Base-by-base conservation (phyloP, 495 filamentous ascomycete genomes). In the Xylaria acuta region DNA sequence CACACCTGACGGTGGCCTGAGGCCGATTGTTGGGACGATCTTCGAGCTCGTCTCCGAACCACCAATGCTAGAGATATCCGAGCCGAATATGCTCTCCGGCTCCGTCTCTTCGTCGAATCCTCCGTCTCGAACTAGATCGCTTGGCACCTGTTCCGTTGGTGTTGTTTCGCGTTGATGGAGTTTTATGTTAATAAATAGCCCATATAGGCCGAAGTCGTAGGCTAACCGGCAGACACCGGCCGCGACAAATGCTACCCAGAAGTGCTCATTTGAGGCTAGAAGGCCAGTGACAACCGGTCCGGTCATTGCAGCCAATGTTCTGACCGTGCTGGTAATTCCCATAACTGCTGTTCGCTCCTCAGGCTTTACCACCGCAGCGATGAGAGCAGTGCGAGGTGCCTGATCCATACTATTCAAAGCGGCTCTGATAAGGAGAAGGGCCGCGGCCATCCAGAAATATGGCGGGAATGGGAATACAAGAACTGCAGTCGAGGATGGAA, bases 261-360 rank as follows among this genome's bases (percentile, higher is more conserved):
- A 93, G 38, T 84, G 78, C 4, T 86, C 83, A 30, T 83, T 85
- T 1, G 84, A 84, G 0, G 92, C 90, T 60, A 95, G 72, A n/a
- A 92, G 73, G 18, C 94, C 93, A 0, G 93, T 94, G 27, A 92
- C 81, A 0, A 87, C 78, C 3, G 93, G 92, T 0, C 92, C 93
- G 1, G 86, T 72, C 75, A 88, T 90, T 76, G 90, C 85, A 27
- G 87, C 81, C 14, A 86, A 79, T 5, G 91, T 92, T 77, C 92
- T 90, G 51, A 91, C 85, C 2, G 92, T 89, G 72, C 92, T 90
- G 25, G 92, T 86, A 0, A 90, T 81, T 0, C 91, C 91, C 90
- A 94, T 91, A 27, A 93, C 89, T 1, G 92, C 92, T 3, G 94
- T 97, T 20, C 93, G 87, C 79, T 95, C 93, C 69, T 88, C 86